These are phyloP conservation scores for Hyaloscypha bicolor DNA, from an alignment of 495 filamentous ascomycete species.

Conservation along the genomic window DNA sequence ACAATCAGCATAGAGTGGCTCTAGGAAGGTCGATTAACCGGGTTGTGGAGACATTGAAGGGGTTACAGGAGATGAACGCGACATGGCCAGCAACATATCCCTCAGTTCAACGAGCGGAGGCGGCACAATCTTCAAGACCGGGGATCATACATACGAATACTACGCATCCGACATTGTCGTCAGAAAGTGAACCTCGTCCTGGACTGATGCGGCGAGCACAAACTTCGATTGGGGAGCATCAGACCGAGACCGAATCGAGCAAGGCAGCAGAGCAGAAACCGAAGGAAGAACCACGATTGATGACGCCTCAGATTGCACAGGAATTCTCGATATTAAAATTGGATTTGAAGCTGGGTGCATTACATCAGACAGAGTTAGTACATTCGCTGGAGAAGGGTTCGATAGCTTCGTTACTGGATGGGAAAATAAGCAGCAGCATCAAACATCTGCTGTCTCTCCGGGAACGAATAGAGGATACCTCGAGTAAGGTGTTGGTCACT, in stretches of 20 bases:
- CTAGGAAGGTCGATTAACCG: constrained; percentile 82
- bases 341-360: constrained; percentile 83
- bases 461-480: constrained; percentile 95
- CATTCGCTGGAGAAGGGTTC: constrained; percentile 95
- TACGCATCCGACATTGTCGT: constrained; percentile 38
- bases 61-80: constrained; percentile 84
- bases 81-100: constrained; percentile 96
- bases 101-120: constrained; percentile 68
- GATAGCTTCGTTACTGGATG: constrained; percentile 86
- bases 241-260: constrained; percentile 68
- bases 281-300: constrained; percentile 65
- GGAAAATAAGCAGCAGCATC: constrained; percentile 89
- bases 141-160: constrained; percentile 58
- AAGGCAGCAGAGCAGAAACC: constrained; percentile 59
- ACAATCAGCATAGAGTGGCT: constrained; percentile 86
- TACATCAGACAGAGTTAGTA: constrained; percentile 87
- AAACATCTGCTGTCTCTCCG: constrained; percentile 84
- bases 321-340: constrained; percentile 95
- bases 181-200: constrained; percentile 47
- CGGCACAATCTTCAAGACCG: constrained; percentile 45
- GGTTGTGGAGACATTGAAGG: constrained; percentile 76
- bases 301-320: constrained; percentile 91
- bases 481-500: constrained; percentile 97
- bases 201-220: constrained; percentile 64
- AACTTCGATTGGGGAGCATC: constrained; percentile 66